phyloP scores from a whole-genome alignment of 1,284 basidiomycete genomes.

The Papiliotrema nemorosa region DNA sequence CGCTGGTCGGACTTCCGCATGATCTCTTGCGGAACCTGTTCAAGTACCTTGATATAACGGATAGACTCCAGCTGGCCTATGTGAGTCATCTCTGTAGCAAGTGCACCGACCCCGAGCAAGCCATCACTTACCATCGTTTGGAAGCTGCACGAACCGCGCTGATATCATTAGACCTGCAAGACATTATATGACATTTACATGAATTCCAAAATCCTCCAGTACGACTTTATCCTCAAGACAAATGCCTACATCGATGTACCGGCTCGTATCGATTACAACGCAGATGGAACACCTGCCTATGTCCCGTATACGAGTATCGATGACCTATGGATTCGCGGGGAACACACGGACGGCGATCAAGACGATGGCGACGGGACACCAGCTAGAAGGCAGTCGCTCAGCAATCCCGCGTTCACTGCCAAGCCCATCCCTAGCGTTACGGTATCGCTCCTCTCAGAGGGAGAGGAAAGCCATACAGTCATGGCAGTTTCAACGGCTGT shows the following conservation, averaged over 20 bases:
- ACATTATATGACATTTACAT: slow-evolving; percentile 12
- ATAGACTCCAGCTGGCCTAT: slow-evolving; percentile 16
- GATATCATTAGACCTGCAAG: slow-evolving; percentile 17
- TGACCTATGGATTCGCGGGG: not conserved
- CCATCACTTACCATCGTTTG: not conserved
- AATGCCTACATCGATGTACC: slow-evolving; percentile 29
- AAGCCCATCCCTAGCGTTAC: not conserved
- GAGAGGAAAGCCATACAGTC: too few species aligned
- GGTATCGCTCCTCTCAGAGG: not conserved
- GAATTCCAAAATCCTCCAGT: slow-evolving; percentile 22
- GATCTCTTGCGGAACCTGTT: slow-evolving; percentile 34
- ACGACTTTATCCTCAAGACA: slow-evolving; percentile 23
- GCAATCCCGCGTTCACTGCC: too few species aligned
- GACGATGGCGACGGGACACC: too few species aligned
- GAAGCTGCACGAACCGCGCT: not conserved
- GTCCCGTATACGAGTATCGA: too few species aligned
- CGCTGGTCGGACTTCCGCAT: slow-evolving; percentile 19
- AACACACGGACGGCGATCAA: not conserved
- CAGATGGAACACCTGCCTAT: too few species aligned
- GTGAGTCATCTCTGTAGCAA: slow-evolving; percentile 17
- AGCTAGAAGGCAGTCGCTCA: too few species aligned
- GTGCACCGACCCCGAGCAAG: not conserved
- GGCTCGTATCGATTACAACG: not conserved
- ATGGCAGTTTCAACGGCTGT: too few species aligned
- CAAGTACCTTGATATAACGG: slow-evolving; percentile 14